Conservation (phyloP, 192 early-diverging fungal species). For the Geranomyces michiganensis region DNA sequence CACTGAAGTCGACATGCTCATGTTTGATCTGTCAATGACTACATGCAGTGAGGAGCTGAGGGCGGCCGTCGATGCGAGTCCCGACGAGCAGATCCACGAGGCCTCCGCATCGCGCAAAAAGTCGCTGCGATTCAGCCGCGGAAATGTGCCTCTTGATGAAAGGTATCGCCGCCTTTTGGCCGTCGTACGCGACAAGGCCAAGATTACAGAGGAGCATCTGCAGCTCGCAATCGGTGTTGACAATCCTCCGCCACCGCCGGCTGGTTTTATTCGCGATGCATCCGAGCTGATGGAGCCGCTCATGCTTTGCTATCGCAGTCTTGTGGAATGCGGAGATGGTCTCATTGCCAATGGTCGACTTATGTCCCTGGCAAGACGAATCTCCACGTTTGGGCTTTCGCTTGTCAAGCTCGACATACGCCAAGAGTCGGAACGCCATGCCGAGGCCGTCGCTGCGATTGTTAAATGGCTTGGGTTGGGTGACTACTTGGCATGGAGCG, state of each 20-base stretch:
- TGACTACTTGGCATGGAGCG: conserved; percentile 30
- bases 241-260: conserved; percentile 36
- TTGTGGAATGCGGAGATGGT: conserved; percentile 26
- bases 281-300: conserved; percentile 35
- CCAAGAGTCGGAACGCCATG: conserved; percentile 40
- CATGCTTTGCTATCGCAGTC: conserved; percentile 30
- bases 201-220: conserved; percentile 40
- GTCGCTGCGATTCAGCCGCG: conserved; percentile 34
- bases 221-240: conserved; percentile 26
- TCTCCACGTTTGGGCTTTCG: conserved; percentile 39
- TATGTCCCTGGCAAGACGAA: conserved; percentile 15
- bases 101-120: conserved; percentile 28
- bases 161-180: conserved; percentile 36
- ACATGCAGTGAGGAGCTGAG: conserved; percentile 11
- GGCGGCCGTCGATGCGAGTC: conserved; percentile 15
- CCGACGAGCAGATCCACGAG: conserved; percentile 14
- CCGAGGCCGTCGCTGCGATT: conserved; percentile 38
- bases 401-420: conserved; percentile 44
- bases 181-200: conserved; percentile 32
- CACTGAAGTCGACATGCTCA: conserved; percentile 35
- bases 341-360: conserved; percentile 39
- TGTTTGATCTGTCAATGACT: conserved; percentile 42
- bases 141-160: conserved; percentile 38
- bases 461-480: conserved; percentile 35
- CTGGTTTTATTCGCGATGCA: conserved; percentile 25